Percentiles rank a stretch among this genome's conserved stretches.
These are phyloP conservation scores for Castanea crenata DNA, from an alignment of 306 rosid genomes.

Conservation along the genomic window DNA sequence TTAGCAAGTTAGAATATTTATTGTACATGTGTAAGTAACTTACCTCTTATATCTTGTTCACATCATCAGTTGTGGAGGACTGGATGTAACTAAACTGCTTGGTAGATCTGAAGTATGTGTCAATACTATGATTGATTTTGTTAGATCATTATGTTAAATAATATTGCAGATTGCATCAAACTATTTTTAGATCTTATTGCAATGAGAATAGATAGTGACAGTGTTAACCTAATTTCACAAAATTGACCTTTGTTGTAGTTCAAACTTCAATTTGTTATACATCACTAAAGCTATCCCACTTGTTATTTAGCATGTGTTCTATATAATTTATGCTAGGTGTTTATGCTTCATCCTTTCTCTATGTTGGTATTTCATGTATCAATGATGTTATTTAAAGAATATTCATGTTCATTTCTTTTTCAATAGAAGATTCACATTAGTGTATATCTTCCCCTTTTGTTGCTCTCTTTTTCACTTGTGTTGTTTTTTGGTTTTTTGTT, in stretches of 20 bases:
- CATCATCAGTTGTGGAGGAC: not conserved
- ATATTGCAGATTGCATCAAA: not conserved
- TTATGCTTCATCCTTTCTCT: not conserved
- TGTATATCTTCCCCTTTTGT: not conserved
- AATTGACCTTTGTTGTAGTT: not conserved
- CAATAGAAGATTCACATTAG: not conserved
- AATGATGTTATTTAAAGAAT: not conserved
- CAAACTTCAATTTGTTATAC: not conserved
- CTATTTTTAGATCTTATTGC: not conserved
- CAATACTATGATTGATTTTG: not conserved
- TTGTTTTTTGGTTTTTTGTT: not conserved
- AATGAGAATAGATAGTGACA: not conserved
- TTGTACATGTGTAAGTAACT: not conserved
- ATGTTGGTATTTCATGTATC: too few species aligned
- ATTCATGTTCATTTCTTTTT: not conserved
- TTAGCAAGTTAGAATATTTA: not conserved
- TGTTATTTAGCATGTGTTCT: not conserved
- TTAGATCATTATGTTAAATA: not conserved
- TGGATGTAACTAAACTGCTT: not conserved
- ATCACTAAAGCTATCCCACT: not conserved
- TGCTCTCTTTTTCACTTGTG: conserved; percentile 11
- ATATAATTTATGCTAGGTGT: not conserved
- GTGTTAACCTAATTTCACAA: not conserved
- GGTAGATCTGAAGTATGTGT: not conserved
- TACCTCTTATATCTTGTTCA: not conserved